phyloP scores from a whole-genome alignment of 805 yeast species.

The Suhomyces kilbournensis region DNA sequence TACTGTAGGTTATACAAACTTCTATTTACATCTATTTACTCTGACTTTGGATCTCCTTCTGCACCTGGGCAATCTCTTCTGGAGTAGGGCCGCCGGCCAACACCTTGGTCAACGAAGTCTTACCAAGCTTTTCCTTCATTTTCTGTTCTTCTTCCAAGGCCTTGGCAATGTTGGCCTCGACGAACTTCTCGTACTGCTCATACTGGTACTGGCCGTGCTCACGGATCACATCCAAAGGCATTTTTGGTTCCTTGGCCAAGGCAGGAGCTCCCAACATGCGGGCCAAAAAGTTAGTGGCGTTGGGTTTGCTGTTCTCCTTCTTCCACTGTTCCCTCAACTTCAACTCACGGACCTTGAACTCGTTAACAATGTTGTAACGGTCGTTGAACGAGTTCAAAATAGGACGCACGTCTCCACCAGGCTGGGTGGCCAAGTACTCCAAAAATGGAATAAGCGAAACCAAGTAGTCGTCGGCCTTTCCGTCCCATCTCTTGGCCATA shows the following conservation, averaged over 20 bases:
- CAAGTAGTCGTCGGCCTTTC: constrained; percentile 76
- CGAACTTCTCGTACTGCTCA: constrained; percentile 66
- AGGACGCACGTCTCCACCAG: constrained; percentile 85
- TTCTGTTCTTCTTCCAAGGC: constrained; percentile 84
- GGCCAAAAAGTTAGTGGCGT: constrained; percentile 53
- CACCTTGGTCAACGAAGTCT: constrained; percentile 77
- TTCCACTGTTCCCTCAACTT: constrained; percentile 70
- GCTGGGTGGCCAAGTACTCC: constrained; percentile 90
- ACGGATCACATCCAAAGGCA: constrained; percentile 86
- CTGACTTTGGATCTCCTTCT: constrained; percentile 26
- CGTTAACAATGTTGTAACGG: constrained; percentile 66
- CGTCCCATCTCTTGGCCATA: constrained; percentile 81
- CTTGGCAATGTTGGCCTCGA: constrained; percentile 58
- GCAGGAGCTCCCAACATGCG: constrained; percentile 62
- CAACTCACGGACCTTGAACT: constrained; percentile 75
- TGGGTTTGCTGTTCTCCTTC: constrained; percentile 46
- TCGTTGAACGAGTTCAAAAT: constrained; percentile 70
- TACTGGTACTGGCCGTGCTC: constrained; percentile 91
- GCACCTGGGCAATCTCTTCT: constrained; percentile 54
- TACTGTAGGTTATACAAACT: not conserved
- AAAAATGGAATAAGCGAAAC: constrained; percentile 84
- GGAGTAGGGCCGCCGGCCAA: constrained; percentile 80
- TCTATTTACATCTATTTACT: not conserved
- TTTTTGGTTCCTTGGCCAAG: constrained; percentile 53
- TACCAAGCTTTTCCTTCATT: constrained; percentile 78